Percentiles rank a stretch among this genome's conserved stretches.
These are phyloP conservation scores for Tillandsia leiboldiana DNA, from an alignment of 176 grass and related monocot genomes.

Conservation along the genomic window DNA sequence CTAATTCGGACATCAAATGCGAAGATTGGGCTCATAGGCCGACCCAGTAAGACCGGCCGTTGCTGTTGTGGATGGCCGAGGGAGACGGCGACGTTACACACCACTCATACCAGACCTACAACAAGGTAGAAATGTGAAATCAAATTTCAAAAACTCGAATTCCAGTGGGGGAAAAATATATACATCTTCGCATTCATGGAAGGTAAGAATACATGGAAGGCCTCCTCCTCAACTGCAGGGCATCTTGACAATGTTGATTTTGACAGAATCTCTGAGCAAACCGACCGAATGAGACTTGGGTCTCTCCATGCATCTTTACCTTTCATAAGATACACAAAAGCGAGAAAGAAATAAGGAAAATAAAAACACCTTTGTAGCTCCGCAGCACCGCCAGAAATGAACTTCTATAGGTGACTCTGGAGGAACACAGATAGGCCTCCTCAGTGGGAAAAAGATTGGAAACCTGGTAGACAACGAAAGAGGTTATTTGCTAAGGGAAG, in stretches of 20 bases:
- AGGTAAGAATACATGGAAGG: too few species aligned
- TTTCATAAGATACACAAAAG: not conserved
- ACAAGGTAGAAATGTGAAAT: not conserved
- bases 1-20: not conserved
- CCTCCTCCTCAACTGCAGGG: too few species aligned
- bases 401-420: slow-evolving; percentile 58
- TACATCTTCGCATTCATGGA: not conserved
- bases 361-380: slow-evolving; percentile 52
- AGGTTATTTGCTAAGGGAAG: not conserved
- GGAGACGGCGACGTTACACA: slow-evolving; percentile 51
- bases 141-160: not conserved
- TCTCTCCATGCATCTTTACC: too few species aligned
- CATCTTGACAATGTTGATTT: too few species aligned
- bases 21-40: slow-evolving; percentile 39
- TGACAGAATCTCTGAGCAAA: too few species aligned
- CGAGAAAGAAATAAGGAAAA: not conserved
- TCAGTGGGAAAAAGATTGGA: slow-evolving; percentile 87
- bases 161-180: not conserved
- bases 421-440: slow-evolving; percentile 57
- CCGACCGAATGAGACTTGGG: too few species aligned
- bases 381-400: slow-evolving; percentile 86
- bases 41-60: slow-evolving; percentile 89
- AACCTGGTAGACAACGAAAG: slow-evolving; percentile 45
- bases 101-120: slow-evolving; percentile 98
- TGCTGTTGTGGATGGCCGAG: slow-evolving; percentile 84